Percentiles rank a stretch among this genome's conserved stretches.
Conservation (phyloP, 768 basidiomycete genomes). For the Trametes gibbosa region DNA sequence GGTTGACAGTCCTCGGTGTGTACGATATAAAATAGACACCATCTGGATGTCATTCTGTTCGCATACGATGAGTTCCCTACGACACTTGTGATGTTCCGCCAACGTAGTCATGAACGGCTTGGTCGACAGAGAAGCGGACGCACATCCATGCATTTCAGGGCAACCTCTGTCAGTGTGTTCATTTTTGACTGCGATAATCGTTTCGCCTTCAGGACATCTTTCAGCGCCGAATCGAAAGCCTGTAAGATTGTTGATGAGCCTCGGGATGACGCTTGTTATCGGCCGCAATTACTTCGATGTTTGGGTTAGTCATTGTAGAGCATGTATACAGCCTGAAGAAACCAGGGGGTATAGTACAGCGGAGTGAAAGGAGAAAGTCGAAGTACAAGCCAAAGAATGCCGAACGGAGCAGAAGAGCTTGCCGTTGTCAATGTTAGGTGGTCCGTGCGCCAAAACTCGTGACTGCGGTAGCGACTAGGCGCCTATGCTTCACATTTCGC, state of each 20-base stretch:
- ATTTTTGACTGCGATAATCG: slow-evolving; percentile 88
- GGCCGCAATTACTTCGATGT: slow-evolving; percentile 3
- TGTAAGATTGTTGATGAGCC: slow-evolving; percentile 30
- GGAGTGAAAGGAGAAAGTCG: not conserved
- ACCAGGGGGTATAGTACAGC: not conserved
- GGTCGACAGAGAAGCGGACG: slow-evolving; percentile 25
- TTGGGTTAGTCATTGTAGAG: slow-evolving; percentile 10
- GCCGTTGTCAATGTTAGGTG: slow-evolving; percentile 15
- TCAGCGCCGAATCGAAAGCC: slow-evolving; percentile 80
- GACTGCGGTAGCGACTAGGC: not conserved
- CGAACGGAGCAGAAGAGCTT: not conserved
- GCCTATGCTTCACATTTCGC: not conserved
- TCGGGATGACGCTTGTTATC: not conserved
- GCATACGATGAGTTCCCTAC: not conserved
- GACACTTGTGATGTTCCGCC: not conserved
- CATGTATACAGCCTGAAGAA: not conserved
- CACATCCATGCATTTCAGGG: slow-evolving; percentile 77
- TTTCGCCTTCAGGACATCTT: slow-evolving; percentile 79
- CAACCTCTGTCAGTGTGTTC: slow-evolving; percentile 68
- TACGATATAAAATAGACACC: slow-evolving; percentile 84
- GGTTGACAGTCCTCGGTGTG: slow-evolving; percentile 74
- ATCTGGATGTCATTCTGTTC: slow-evolving; percentile 84
- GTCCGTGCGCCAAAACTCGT: slow-evolving; percentile 23
- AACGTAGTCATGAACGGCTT: not conserved
- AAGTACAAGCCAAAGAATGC: not conserved